Base-by-base conservation (phyloP, 1,139 yeast genomes). In the Yamadazyma diddensiae region DNA sequence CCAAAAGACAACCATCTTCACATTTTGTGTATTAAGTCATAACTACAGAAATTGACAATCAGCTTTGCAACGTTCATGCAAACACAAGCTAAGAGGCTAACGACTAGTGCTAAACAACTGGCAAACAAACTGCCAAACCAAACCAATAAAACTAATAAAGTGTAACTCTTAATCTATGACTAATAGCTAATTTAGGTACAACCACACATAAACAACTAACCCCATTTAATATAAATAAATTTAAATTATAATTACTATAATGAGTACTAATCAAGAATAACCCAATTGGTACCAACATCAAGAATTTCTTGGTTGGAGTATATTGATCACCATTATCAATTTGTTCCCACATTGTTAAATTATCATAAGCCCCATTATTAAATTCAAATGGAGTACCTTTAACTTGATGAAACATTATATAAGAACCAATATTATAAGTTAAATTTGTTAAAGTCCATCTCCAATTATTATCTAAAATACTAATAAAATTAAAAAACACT, bases 281-380 rank as follows among this genome's bases (percentile, higher is more conserved):
- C 7, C 79, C 82, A 45, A 92, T 85, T 24, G 98, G 98, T 11
- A 92, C 96, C 38, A 86, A 79, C 65, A 90, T 76, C 48, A 92
- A 68, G 53, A 88, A 92, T 61, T 92, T 92, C 68, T 92, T 88
- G 17, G 96, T 81, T 5, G 98, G 98, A 0, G 98, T 92, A 57
- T 90, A 92, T 57, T 88, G 95, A 54, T 88, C 97, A 40, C 97
- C 98, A 50, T 90, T 82, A 59, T 92, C 97, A 44, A 92, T 82
- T 61, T 92, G 98, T 60, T 92, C 98, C 98, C 98, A 92, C 97
- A 92, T 86, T 18, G 97, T 92, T 49, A 92, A 72, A 53, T 87
- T 82, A 57, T 92, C 98, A 59, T 84, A 92, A 0, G 97, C 97
- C 26, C 98, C 98, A 24, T 87, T 82, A 55, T 90, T 92, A 65